phyloP scores from a whole-genome alignment of 768 basidiomycete species.

The Rossbeevera mucosa region DNA sequence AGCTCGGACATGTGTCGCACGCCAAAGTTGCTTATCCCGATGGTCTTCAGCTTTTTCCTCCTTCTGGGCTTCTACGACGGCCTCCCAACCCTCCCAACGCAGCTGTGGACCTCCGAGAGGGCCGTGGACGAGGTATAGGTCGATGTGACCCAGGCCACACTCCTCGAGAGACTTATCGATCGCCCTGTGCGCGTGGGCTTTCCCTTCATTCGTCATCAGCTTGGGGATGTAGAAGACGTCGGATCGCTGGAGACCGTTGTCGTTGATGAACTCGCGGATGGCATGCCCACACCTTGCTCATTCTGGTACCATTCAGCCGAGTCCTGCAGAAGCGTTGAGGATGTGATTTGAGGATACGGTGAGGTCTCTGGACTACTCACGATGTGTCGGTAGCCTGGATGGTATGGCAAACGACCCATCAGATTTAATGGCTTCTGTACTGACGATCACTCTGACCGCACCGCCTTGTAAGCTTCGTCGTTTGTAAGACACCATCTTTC shows the following conservation, averaged over 20 bases:
- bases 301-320: constrained; percentile 33
- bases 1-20: constrained; percentile 51
- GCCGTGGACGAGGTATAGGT: constrained; percentile 3
- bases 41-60: neutral
- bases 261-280: constrained; percentile 50
- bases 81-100: constrained; percentile 6
- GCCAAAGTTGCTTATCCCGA: constrained; percentile 5
- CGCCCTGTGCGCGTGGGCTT: constrained; percentile 45
- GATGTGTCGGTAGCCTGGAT: constrained; percentile 11
- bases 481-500: neutral
- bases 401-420: neutral
- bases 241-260: constrained; percentile 37
- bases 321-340: neutral
- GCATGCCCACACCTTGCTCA: constrained; percentile 59
- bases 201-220: constrained; percentile 47
- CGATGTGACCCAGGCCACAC: constrained; percentile 24
- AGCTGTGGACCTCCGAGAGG: constrained; percentile 5
- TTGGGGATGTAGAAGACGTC: constrained; percentile 70
- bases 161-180: constrained; percentile 50
- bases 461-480: constrained; percentile 1
- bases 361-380: neutral
- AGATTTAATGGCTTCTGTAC: neutral
- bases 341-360: neutral
- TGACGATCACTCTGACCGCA: constrained; percentile 1
- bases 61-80: neutral